Base-by-base conservation (phyloP, 345 rosid genomes). In the Ceriops zippeliana region DNA sequence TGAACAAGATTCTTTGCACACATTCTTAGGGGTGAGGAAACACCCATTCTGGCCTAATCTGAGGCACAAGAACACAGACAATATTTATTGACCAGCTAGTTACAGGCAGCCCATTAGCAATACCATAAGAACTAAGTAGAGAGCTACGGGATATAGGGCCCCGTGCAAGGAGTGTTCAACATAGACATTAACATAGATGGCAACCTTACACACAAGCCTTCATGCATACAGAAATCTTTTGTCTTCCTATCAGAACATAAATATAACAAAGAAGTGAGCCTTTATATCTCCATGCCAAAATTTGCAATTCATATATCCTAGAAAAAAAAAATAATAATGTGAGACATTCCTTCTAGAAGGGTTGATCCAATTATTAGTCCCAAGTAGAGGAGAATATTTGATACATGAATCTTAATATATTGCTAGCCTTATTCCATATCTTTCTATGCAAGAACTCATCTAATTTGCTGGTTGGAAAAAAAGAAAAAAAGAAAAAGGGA, bases 11-110 rank as follows among this genome's bases (percentile, higher is more conserved):
- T 84, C 75, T 80, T 84, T 37, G 84, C 77, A 81, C 89, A 82
- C 52, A 87, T 76, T 66, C 82, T 80, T 68, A 86, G 54, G 21
- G 87, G 79, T 75, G 86, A 67, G 68, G 73, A 81, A 73, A 73
- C 78, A 59, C 63, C 81, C 96, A 90, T 89, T 70, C 73, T 82
- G 75, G 80, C 74, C 70, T 70, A 74, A 65, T 79, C 85, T 85
- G 79, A 60, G 58, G 62, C 57, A 75, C 27, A 68, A 76, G 70
- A 52, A 72, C 47, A 69, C 15, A 17, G 4, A 65, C 31, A 62
- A 51, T 71, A 68, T 67, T 35, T 61, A 58, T 30, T 54, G 8
- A n/a, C 11, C 70, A 62, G 53, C 52, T 65, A 73, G 4, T 31
- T 58, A 59, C 46, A 54, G 47, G 24, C 38, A 69, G 58, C 58